Percentiles rank a stretch among this genome's conserved stretches.
Conservation (phyloP, 345 rosid genomes). For the Raphanus raphanistrum region DNA sequence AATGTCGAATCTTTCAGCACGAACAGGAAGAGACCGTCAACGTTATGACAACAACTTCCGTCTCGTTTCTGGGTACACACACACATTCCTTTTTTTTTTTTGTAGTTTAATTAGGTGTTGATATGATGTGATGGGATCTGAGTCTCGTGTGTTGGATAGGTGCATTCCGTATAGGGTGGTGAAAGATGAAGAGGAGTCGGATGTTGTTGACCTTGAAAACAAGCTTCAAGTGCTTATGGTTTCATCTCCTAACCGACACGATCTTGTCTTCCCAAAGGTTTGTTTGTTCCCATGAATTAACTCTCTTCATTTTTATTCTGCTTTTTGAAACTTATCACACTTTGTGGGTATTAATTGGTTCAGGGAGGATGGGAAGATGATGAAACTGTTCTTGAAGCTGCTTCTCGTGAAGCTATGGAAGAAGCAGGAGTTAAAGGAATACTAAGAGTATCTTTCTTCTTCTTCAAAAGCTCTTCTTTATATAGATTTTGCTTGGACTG, state of each 20-base stretch:
- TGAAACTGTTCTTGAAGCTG: slow-evolving; percentile 83
- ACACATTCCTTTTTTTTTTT: not conserved
- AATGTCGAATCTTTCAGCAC: slow-evolving; percentile 48
- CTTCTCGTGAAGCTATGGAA: slow-evolving; percentile 86
- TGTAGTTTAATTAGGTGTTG: not conserved
- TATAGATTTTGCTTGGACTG: not conserved
- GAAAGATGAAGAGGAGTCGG: slow-evolving; percentile 37
- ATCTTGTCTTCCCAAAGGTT: slow-evolving; percentile 91
- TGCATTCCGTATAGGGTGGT: slow-evolving; percentile 73
- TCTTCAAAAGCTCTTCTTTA: not conserved
- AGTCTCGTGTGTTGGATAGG: slow-evolving; percentile 36
- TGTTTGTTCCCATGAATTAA: not conserved
- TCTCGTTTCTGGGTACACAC: slow-evolving; percentile 73
- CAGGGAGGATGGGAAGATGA: slow-evolving; percentile 99
- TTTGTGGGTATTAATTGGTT: not conserved
- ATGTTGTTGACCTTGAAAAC: slow-evolving; percentile 37
- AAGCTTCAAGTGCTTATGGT: slow-evolving; percentile 71
- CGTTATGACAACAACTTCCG: slow-evolving; percentile 69
- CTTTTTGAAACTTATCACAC: not conserved
- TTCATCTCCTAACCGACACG: slow-evolving; percentile 80
- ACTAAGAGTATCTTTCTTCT: slow-evolving; percentile 50
- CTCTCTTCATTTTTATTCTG: not conserved
- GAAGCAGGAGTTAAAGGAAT: slow-evolving; percentile 92
- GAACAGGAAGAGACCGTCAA: slow-evolving; percentile 68
- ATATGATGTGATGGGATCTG: not conserved